Conservation (phyloP, 305 asterid species). For the Lippia alba region DNA sequence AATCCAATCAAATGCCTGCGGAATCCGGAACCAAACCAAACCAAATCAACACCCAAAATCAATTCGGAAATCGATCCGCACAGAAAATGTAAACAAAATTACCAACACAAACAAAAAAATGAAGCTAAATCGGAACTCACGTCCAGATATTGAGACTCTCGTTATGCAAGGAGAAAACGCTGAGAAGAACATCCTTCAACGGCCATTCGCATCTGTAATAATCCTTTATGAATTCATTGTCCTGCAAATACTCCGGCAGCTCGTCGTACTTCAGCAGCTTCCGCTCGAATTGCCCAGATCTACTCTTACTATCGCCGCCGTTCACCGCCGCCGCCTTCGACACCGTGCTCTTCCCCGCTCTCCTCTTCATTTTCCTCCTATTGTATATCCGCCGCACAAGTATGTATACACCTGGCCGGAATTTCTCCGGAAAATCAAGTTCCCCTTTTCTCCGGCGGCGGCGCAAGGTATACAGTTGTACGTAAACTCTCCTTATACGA, state of each 20-base stretch:
- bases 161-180: constrained; percentile 80
- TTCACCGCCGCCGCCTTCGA: constrained; percentile 28
- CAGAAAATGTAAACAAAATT: not conserved
- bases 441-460: constrained; percentile 34
- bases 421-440: constrained; percentile 34
- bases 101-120: not conserved
- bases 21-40: not conserved
- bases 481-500: not conserved
- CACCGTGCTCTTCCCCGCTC: constrained; percentile 31
- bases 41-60: constrained; percentile 5
- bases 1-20: constrained; percentile 82
- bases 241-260: constrained; percentile 82
- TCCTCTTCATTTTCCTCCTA: constrained; percentile 41
- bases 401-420: constrained; percentile 22
- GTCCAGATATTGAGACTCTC: constrained; percentile 91
- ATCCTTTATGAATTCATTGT: constrained; percentile 76
- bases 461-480: constrained; percentile 27
- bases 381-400: not conserved
- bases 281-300: constrained; percentile 36
- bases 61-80: not conserved
- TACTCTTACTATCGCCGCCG: constrained; percentile 13
- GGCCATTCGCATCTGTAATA: constrained; percentile 93
- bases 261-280: constrained; percentile 65
- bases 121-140: constrained; percentile 43
- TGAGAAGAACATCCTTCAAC: constrained; percentile 58